A percentile compares a stretch with the other conserved stretches of the same genome.
Conservation (phyloP, 306 rosid species). For the Coriaria nepalensis region DNA sequence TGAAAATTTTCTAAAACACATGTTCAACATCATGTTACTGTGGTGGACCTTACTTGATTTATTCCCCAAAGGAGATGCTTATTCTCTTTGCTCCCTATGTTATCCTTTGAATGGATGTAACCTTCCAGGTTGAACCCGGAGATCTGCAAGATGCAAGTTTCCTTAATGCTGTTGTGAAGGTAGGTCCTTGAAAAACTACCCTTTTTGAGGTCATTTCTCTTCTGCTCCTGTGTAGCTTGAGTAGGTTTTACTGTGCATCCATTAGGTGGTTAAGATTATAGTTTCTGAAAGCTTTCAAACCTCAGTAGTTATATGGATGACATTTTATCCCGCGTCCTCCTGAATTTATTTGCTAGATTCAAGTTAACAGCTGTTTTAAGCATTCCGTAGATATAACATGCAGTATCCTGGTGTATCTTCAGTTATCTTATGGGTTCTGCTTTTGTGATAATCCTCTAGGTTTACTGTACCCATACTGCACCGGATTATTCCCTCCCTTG, state of each 20-base stretch:
- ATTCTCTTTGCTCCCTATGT: too few species aligned
- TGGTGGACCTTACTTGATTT: too few species aligned
- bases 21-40: not conserved
- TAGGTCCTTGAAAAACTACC: constrained; percentile 14
- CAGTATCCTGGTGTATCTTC: not conserved
- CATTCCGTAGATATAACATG: not conserved
- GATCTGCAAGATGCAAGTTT: constrained; percentile 54
- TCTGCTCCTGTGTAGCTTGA: too few species aligned
- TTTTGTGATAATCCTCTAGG: constrained; percentile 30
- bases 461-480: constrained; percentile 90
- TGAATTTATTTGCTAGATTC: too few species aligned
- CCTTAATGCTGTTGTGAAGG: constrained; percentile 97
- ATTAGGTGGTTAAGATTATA: too few species aligned
- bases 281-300: too few species aligned
- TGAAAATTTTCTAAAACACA: not conserved
- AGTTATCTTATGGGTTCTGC: not conserved
- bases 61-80: too few species aligned
- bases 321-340: too few species aligned
- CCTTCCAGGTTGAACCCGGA: constrained; percentile 58
- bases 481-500: constrained; percentile 99
- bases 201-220: too few species aligned
- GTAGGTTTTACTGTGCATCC: too few species aligned
- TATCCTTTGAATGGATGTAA: not conserved
- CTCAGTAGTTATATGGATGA: too few species aligned
- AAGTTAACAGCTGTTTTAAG: not conserved